Conservation (phyloP, 257 asterid species). For the Solanum chaucha region DNA sequence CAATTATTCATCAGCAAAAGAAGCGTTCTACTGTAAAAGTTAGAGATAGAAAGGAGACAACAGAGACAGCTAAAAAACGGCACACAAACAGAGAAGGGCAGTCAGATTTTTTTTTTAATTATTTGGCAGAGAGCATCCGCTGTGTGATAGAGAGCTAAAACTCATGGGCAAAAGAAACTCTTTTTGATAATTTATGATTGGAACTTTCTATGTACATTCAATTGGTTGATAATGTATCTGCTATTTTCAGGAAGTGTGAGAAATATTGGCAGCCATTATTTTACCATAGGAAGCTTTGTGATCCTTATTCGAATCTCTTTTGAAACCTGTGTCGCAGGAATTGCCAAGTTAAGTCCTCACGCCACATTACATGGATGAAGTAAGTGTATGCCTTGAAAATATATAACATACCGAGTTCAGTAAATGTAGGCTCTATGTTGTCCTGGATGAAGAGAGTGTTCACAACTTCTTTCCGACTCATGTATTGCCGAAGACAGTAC, state of each 20-base stretch:
- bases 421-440: slow-evolving; percentile 55
- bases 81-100: neutral
- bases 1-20: neutral
- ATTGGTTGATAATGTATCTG: neutral
- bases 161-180: neutral
- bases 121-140: neutral
- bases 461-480: slow-evolving; percentile 69
- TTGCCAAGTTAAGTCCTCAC: neutral
- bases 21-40: neutral
- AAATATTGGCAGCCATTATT: neutral
- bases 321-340: neutral
- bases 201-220: neutral
- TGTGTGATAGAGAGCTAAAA: neutral
- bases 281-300: neutral
- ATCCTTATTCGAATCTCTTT: neutral
- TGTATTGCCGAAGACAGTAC: slow-evolving; percentile 61
- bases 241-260: neutral
- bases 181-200: neutral
- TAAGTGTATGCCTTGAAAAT: neutral
- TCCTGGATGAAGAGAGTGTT: slow-evolving; percentile 41
- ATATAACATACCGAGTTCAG: slow-evolving; percentile 50
- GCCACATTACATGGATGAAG: neutral
- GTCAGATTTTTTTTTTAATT: neutral
- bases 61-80: neutral
- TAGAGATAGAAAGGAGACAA: neutral